phyloP scores from a whole-genome alignment of 495 filamentous ascomycete species.

The Aspergillus nidulans region DNA sequence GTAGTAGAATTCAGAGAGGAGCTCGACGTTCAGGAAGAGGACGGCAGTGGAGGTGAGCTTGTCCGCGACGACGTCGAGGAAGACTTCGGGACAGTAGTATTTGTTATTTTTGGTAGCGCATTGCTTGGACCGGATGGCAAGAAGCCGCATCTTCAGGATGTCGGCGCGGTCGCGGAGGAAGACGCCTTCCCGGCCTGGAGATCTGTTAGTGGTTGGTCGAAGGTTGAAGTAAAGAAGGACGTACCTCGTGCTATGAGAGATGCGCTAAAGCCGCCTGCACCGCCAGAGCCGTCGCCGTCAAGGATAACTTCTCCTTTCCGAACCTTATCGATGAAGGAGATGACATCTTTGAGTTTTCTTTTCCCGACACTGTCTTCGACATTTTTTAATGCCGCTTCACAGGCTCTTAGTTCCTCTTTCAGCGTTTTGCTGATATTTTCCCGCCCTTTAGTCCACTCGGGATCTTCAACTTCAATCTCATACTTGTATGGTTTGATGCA shows the following conservation, averaged over 20 bases:
- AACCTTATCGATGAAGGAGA: constrained; percentile 84
- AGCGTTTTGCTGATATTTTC: constrained; percentile 73
- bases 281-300: constrained; percentile 75
- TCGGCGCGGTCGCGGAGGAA: constrained; percentile 90
- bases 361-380: constrained; percentile 71
- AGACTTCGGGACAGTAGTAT: constrained; percentile 95
- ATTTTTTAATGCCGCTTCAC: constrained; percentile 69
- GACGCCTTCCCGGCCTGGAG: constrained; percentile 75
- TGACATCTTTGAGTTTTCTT: constrained; percentile 83
- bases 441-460: constrained; percentile 79
- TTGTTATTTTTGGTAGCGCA: constrained; percentile 79
- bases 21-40: constrained; percentile 94
- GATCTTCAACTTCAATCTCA: constrained; percentile 87
- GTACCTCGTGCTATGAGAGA: constrained; percentile 75
- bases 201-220: constrained; percentile 7
- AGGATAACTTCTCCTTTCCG: constrained; percentile 77
- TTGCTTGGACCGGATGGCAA: constrained; percentile 81
- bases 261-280: constrained; percentile 88
- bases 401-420: constrained; percentile 77
- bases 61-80: constrained; percentile 93
- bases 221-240: constrained; percentile 8
- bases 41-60: constrained; percentile 94
- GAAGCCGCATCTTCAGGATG: constrained; percentile 82
- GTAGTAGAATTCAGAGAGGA: constrained; percentile 95
- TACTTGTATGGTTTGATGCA: constrained; percentile 99